phyloP scores from a whole-genome alignment of 1,284 basidiomycete species.

The Austroboletus niveus region DNA sequence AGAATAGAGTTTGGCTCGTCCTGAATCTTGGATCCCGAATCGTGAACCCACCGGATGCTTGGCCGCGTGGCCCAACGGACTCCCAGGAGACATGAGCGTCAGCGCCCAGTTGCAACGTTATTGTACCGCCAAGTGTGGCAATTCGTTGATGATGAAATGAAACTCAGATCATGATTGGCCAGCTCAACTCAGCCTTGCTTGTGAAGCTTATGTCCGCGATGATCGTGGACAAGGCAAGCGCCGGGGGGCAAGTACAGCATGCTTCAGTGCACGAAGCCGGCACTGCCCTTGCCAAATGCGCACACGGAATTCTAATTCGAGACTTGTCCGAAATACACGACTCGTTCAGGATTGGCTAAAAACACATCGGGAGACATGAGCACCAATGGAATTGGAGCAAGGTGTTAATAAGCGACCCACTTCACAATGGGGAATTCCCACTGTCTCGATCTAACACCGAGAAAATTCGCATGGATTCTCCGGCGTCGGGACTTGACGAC shows the following conservation, averaged over 20 bases:
- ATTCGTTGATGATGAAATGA: constrained; percentile 10
- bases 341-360: constrained; percentile 7
- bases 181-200: constrained; percentile 1
- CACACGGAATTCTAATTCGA: constrained; percentile 1
- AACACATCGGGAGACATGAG: constrained; percentile 2
- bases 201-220: constrained; percentile 19
- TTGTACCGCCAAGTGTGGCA: constrained; percentile 2
- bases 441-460: constrained; percentile 1
- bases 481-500: neutral
- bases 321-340: constrained; percentile 6
- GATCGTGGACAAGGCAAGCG: constrained; percentile 22
- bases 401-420: constrained; percentile 9
- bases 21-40: constrained; percentile 2
- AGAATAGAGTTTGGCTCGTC: constrained; percentile 10
- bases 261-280: constrained; percentile 4
- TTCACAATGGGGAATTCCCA: constrained; percentile 1
- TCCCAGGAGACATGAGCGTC: constrained; percentile 16
- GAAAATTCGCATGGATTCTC: neutral
- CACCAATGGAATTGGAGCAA: neutral
- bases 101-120: constrained; percentile 8
- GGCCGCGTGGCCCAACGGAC: constrained; percentile 11
- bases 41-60: constrained; percentile 16
- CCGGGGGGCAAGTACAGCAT: neutral
- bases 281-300: constrained; percentile 13
- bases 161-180: constrained; percentile 16